A percentile compares a stretch with the other conserved stretches of the same genome.
phyloP scores from a whole-genome alignment of 2,329 filamentous ascomycete genomes.

The Exophiala alcalophila region DNA sequence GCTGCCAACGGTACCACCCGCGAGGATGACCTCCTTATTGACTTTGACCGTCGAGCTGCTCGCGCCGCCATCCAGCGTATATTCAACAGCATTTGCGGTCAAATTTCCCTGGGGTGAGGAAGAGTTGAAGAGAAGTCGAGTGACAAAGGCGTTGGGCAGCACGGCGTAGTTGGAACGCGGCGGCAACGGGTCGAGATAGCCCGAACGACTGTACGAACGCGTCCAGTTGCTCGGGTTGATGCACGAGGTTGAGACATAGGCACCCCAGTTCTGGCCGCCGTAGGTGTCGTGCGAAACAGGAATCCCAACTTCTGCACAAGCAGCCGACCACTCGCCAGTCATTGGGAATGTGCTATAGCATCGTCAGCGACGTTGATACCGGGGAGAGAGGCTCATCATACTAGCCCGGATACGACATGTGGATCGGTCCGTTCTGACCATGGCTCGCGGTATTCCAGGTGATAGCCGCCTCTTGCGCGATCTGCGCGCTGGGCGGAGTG shows the following conservation, averaged over 20 bases:
- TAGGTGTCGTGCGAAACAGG: conserved; percentile 34
- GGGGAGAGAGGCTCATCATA: conserved; percentile 22
- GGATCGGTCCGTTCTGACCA: conserved; percentile 48
- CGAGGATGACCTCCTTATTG: conserved; percentile 47
- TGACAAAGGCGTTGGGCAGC: conserved; percentile 25
- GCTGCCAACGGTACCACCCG: conserved; percentile 59
- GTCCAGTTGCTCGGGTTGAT: conserved; percentile 39
- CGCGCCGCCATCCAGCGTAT: conserved; percentile 33
- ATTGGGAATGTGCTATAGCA: conserved; percentile 30
- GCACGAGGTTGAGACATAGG: conserved; percentile 36
- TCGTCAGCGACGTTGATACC: conserved; percentile 13
- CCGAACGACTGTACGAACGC: conserved; percentile 37
- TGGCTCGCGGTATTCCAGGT: conserved; percentile 42
- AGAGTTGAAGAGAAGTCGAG: conserved; percentile 28
- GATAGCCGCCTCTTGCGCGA: conserved; percentile 39
- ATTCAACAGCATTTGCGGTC: conserved; percentile 36
- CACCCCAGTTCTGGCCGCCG: conserved; percentile 34
- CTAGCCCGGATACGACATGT: conserved; percentile 46
- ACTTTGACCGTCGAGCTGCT: conserved; percentile 39
- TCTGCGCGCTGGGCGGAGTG: conserved; percentile 37
- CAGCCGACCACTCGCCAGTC: conserved; percentile 20
- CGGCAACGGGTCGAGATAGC: conserved; percentile 37
- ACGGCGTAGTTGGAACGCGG: conserved; percentile 36
- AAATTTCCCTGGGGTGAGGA: conserved; percentile 31
- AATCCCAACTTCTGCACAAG: conserved; percentile 31